Percentiles rank a stretch among this genome's conserved stretches.
These are phyloP conservation scores for Paramecium primaurelia DNA, from an alignment of 73 alveolate genomes.

Conservation along the genomic window DNA sequence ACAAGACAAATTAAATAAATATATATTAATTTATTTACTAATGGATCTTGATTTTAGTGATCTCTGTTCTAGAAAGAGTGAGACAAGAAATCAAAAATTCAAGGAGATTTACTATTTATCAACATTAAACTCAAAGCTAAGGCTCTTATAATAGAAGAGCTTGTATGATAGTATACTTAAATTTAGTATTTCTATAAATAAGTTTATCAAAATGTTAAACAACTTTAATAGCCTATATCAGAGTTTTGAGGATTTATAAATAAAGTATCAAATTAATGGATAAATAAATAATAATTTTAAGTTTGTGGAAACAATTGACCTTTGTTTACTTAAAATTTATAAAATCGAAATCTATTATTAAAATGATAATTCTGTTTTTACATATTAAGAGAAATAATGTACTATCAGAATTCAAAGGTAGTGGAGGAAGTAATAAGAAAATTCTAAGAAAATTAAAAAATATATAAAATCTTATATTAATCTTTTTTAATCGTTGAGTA, in stretches of 20 bases:
- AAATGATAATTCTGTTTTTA: slow-evolving; percentile 26
- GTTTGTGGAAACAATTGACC: slow-evolving; percentile 41
- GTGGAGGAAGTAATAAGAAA: neutral
- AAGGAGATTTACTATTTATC: neutral
- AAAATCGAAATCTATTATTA: neutral
- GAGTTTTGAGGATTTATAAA: neutral
- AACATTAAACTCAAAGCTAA: neutral
- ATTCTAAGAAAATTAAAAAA: neutral
- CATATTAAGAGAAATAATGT: neutral
- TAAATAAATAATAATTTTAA: neutral
- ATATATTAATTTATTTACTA: neutral
- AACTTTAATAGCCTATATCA: neutral
- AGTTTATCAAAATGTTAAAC: neutral
- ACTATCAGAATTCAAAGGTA: slow-evolving; percentile 18
- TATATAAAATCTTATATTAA: neutral
- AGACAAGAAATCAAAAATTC: neutral
- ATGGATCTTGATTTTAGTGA: slow-evolving; percentile 30
- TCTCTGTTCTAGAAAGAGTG: slow-evolving; percentile 14
- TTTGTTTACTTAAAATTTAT: neutral
- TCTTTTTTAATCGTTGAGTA: neutral
- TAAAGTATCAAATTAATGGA: slow-evolving; percentile 29
- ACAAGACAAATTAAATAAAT: neutral
- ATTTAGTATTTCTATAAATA: too few relatives aligned
- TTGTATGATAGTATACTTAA: neutral
- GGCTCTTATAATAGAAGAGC: slow-evolving; percentile 42